Conservation (phyloP, 768 basidiomycete species). For the Leccinum boreale region DNA sequence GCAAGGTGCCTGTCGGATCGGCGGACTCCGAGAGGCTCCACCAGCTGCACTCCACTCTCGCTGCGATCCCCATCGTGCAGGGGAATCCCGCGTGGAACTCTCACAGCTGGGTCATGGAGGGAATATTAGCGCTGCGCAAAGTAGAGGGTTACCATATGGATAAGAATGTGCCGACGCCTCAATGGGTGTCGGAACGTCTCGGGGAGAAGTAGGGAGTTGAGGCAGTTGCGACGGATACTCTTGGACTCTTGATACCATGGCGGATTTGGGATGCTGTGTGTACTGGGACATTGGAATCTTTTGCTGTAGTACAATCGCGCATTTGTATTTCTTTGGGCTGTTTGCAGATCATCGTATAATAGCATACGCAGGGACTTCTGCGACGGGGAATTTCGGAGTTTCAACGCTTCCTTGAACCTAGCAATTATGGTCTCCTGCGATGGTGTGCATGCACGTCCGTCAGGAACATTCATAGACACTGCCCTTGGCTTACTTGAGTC, state of each 20-base stretch:
- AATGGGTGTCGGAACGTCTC: conserved; percentile 29
- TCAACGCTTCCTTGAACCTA: conserved; percentile 13
- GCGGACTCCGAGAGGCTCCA: conserved; percentile 31
- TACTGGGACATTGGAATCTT: conserved; percentile 19
- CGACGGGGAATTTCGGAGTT: conserved; percentile 14
- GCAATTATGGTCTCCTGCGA: conserved; percentile 13
- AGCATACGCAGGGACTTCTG: conserved; percentile 6
- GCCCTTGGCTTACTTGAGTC: background rate
- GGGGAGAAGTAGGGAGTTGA: conserved; percentile 21
- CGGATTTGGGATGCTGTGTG: conserved; percentile 14
- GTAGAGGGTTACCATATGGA: conserved; percentile 28
- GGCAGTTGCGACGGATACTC: conserved; percentile 5
- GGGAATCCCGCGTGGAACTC: conserved; percentile 29
- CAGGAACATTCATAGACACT: conserved; percentile 7
- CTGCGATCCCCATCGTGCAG: conserved; percentile 22
- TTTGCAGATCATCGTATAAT: conserved; percentile 15
- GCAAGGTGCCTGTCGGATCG: conserved; percentile 21
- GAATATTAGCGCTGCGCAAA: conserved; percentile 26
- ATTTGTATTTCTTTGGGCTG: conserved; percentile 24
- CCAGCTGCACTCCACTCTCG: conserved; percentile 26
- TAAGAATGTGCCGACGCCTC: conserved; percentile 28
- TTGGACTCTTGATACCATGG: conserved; percentile 22
- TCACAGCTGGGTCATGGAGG: conserved; percentile 33
- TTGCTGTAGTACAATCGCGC: conserved; percentile 8
- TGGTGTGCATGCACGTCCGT: background rate